Base-by-base conservation (phyloP, 768 basidiomycete species). In the Russula olivacea region DNA sequence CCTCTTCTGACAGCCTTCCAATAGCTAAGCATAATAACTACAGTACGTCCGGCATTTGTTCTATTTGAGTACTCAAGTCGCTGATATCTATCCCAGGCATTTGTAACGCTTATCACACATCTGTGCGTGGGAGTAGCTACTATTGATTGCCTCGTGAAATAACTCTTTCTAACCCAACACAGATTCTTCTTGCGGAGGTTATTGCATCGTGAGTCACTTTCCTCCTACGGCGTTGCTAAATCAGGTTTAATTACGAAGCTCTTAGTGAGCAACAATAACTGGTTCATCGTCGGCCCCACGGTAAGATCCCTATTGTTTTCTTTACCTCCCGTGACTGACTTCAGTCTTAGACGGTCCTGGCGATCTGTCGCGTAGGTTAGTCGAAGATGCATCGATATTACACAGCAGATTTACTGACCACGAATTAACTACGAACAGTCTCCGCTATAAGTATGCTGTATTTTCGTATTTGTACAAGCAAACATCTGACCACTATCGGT, bases 191-290 rank as follows among this genome's bases (percentile, higher is more conserved):
- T 56, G 45, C 58, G 58, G 47, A 49, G 67, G 38, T 34, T 68
- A 19, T 45, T 49, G 23, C 61, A 32, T 15, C 41, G 67, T 68
- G 41, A 49, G 67, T 58, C 51, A 8, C 17, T 21, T 21, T 50
- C 45, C 36, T 28, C 34, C 36, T 30, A 30, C 32, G 50, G 9
- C 48, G n/a, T 14, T n/a, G n/a, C 49, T 9, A 25, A 57, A 47
- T 38, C 11, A 15, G 30, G 34, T 49, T 28, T 34, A 53, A 38
- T 61, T n/a, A 30, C n/a, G 12, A 8, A n/a, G 3, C 6, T 19
- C 45, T 47, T 21, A 68, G 67, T 68, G 51, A 68, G 67, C 67
- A 68, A 66, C 14, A 34, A 54, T 7, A 68, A 66, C 40, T 60
- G 65, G 67, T 61, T n/a, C 19, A 53, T 68, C 6, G 14, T 62